Base-by-base conservation (phyloP, 176 grass and related monocot species). In the Tillandsia leiboldiana region DNA sequence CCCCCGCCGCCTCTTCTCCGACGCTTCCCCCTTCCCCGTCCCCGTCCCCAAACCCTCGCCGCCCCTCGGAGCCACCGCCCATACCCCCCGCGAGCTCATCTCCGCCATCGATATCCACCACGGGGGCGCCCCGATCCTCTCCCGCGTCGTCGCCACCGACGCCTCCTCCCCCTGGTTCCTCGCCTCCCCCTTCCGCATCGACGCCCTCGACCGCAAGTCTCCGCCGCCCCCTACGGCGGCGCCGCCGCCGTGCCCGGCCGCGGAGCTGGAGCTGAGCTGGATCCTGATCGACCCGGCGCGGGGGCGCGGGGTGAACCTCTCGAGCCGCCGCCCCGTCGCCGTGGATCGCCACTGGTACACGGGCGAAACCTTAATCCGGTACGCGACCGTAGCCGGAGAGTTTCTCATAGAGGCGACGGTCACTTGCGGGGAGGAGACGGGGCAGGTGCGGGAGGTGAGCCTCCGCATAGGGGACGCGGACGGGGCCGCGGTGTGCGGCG, bases 321-420 rank as follows among this genome's bases (percentile, higher is more conserved):
- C 89, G 2, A 88, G 89, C 79, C 71, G 85, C 28, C 53, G 70
- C 0, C 73, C 89, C 10, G 85, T 88, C 22, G 65, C 82, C 1
- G 57, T 92, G 26, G 73, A 69, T 67, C 77, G 85, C 48, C 85
- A 83, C 79, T 88, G 85, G 89, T 85, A 88, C 82, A 92, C 85
- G 15, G 89, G 82, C 67, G 85, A 92, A 70, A 83, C 72, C 63
- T 53, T 88, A 28, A 77, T 83, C 54, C 79, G 89, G n/a, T 92
- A 83, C 89, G 89, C 89, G 10, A 75, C 75, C 13, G 79, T 88
- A 70, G 56, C 80, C 20, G 70, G 82, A 15, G 85, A 81, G 69
- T 92, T 72, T 73, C 73, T 59, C 70, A 72, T 83, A 47, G 80
- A 77, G 79, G 50, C 77, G 62, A 76, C 72, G 22, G 79, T 92